Base-by-base conservation (phyloP, 2,329 filamentous ascomycete species). In the Microcyclospora tardicrescens region DNA sequence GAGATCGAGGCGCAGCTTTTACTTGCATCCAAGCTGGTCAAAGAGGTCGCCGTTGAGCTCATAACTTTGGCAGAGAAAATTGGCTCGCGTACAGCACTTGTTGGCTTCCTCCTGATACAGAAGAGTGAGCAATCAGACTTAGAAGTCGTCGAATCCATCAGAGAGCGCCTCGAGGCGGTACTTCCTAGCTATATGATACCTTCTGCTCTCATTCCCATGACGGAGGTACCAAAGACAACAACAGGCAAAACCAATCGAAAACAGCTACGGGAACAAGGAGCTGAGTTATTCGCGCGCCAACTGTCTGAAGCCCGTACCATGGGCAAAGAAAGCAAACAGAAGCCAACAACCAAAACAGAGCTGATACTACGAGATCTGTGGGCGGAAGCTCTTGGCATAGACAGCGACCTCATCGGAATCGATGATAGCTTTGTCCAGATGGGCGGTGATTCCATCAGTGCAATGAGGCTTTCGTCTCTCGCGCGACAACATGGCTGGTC, bases 161-260 rank as follows among this genome's bases (percentile, higher is more conserved):
- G n/a, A n/a, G n/a, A 10, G 28, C 10, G n/a, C 28, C 56, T 93
- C 0, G 59, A 64, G 32, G 62, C 68, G 3, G 62, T 63, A 0
- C 61, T 95, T 1, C 79, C 84, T 0, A 52, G 60, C 0, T 93
- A 93, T 56, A 91, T 91, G 83, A 61, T 93, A 1, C 28, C 28
- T 10, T 10, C 10, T n/a, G n/a, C 28, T n/a, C n/a, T 10, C n/a
- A 10, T 30, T 10, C 28, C 28, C 10, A 30, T 30, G 10, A 30
- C 10, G 28, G n/a, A 10, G 10, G 10, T 30, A 10, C 28, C 28
- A 10, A 10, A 10, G 28, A 30, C 28, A 10, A n/a, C 28, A 10
- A 30, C 28, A 30, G 28, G 28, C 10, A 30, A 30, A n/a, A 30
- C 28, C n/a, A n/a, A 30, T 10, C 10, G 28, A 30, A 30, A 30